These are phyloP conservation scores for Solanum microdontum DNA, from an alignment of 257 asterid species.

Conservation along the genomic window DNA sequence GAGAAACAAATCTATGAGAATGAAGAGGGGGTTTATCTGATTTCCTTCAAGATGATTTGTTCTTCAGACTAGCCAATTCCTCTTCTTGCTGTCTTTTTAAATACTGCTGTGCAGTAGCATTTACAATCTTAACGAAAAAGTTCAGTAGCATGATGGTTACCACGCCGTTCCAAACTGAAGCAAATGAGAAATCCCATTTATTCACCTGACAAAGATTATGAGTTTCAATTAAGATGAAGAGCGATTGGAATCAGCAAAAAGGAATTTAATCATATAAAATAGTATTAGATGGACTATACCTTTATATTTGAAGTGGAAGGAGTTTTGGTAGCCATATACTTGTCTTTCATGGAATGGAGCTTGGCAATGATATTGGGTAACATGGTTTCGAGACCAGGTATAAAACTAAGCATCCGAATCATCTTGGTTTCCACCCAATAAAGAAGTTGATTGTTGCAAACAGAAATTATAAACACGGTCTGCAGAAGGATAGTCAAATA, in stretches of 20 bases:
- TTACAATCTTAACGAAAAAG: conserved; percentile 66
- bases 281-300: conserved; percentile 22
- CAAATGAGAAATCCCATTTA: conserved; percentile 66
- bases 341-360: conserved; percentile 78
- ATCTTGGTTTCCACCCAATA: conserved; percentile 86
- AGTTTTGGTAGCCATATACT: conserved; percentile 56
- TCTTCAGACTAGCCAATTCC: conserved; percentile 38
- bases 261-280: neutral
- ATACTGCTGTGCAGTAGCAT: conserved; percentile 55
- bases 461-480: conserved; percentile 75
- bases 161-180: conserved; percentile 64
- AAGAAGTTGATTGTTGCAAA: conserved; percentile 94
- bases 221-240: neutral
- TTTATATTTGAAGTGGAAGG: conserved; percentile 33
- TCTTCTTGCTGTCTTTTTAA: conserved; percentile 58
- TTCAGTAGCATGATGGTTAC: conserved; percentile 76
- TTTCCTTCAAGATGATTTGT: conserved; percentile 24
- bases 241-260: neutral
- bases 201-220: conserved; percentile 24
- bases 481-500: conserved; percentile 20
- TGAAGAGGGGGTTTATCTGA: conserved; percentile 2
- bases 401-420: conserved; percentile 67
- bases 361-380: conserved; percentile 50
- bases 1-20: neutral
- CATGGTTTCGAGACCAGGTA: conserved; percentile 60